These are phyloP conservation scores for Carex cristatella DNA, from an alignment of 176 grass and related monocot species.

Conservation along the genomic window DNA sequence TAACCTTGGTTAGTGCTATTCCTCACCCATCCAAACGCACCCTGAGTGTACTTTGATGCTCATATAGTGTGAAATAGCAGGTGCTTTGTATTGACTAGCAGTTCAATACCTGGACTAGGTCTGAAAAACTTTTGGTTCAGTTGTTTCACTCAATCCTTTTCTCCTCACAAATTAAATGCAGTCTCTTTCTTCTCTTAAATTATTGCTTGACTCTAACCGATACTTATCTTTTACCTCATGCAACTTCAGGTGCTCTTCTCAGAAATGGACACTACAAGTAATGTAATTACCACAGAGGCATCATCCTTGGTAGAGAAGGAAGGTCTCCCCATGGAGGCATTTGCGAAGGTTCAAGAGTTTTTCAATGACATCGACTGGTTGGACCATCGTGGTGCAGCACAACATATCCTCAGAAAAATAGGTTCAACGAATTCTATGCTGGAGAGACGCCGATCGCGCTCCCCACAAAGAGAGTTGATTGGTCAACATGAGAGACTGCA, in stretches of 20 bases:
- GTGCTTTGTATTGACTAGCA: conserved; percentile 5
- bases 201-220: conserved; percentile 16
- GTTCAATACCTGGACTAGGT: background rate
- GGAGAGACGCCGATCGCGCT: conserved; percentile 22
- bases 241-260: conserved; percentile 66
- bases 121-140: background rate
- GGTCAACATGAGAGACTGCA: background rate
- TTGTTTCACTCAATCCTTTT: background rate
- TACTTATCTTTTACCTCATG: conserved; percentile 26
- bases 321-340: conserved; percentile 87
- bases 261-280: conserved; percentile 74
- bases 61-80: background rate
- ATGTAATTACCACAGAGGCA: conserved; percentile 45
- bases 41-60: background rate
- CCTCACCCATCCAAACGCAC: too few relatives aligned
- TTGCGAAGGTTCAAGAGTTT: conserved; percentile 92
- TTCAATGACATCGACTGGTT: conserved; percentile 92
- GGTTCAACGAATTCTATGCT: conserved; percentile 54
- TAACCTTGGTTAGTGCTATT: too few relatives aligned
- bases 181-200: conserved; percentile 11
- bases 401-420: conserved; percentile 60
- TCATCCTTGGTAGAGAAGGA: conserved; percentile 64
- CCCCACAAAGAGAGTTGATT: conserved; percentile 3
- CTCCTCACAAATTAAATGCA: conserved; percentile 3
- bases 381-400: conserved; percentile 52